A percentile compares a stretch with the other conserved stretches of the same genome.
phyloP scores from a whole-genome alignment of 257 asterid species.

The Mitragyna speciosa region DNA sequence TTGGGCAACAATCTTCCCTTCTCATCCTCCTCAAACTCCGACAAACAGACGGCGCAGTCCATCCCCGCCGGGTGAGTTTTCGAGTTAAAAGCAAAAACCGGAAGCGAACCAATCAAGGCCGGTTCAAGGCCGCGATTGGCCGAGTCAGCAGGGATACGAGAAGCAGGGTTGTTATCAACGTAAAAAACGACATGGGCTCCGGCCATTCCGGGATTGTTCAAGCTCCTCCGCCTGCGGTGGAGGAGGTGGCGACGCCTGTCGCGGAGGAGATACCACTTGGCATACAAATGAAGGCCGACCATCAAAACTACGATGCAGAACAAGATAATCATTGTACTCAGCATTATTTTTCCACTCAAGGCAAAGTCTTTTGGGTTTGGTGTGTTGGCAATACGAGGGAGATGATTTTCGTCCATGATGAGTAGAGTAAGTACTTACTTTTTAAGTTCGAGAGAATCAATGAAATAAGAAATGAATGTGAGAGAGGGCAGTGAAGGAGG shows the following conservation, averaged over 20 bases:
- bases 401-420: neutral
- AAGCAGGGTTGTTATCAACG: conserved; percentile 30
- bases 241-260: conserved; percentile 51
- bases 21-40: conserved; percentile 71
- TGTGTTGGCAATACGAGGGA: neutral
- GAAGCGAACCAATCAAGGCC: conserved; percentile 53
- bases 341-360: conserved; percentile 69
- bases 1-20: conserved; percentile 59
- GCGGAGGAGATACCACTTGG: conserved; percentile 54
- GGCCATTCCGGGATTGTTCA: conserved; percentile 25
- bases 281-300: conserved; percentile 63
- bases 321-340: conserved; percentile 52
- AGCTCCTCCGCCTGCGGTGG: conserved; percentile 51
- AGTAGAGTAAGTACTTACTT: conserved; percentile 2
- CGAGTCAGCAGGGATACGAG: conserved; percentile 7
- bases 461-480: neutral
- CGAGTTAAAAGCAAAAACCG: conserved; percentile 43
- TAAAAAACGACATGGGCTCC: conserved; percentile 53
- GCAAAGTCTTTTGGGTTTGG: conserved; percentile 37
- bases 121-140: conserved; percentile 58
- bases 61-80: conserved; percentile 31
- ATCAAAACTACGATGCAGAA: conserved; percentile 59
- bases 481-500: neutral
- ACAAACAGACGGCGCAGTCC: conserved; percentile 80
- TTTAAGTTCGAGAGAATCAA: neutral